phyloP scores from a whole-genome alignment of 2,329 filamentous ascomycete species.

The Aspergillus arachidicola region DNA sequence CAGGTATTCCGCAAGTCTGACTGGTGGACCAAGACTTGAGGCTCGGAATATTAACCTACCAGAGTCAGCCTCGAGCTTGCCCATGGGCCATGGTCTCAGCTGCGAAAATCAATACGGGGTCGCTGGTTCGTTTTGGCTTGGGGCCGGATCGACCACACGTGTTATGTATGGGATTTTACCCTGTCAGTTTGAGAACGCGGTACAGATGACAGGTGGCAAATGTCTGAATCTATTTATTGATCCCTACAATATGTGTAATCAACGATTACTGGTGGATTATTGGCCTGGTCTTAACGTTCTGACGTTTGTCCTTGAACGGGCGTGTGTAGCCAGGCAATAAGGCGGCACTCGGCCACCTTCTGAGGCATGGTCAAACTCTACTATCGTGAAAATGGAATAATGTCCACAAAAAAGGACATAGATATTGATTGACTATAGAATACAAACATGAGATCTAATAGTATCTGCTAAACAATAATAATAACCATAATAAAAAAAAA shows the following conservation, averaged over 20 bases:
- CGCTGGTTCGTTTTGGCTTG: neutral
- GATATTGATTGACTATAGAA: neutral
- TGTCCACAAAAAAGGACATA: neutral
- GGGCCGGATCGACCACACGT: slow-evolving; percentile 1
- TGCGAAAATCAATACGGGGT: neutral
- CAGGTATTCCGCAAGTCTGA: neutral
- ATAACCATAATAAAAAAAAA: neutral
- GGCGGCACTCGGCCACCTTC: neutral
- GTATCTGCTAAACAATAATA: neutral
- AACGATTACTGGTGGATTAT: neutral
- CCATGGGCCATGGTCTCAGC: neutral
- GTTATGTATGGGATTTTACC: neutral
- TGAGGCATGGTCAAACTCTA: neutral
- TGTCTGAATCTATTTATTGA: neutral
- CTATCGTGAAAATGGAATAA: neutral
- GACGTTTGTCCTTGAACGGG: neutral
- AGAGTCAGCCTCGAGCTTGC: slow-evolving; percentile 3
- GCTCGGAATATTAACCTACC: slow-evolving; percentile 3
- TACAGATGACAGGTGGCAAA: slow-evolving; percentile 1
- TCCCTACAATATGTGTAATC: neutral
- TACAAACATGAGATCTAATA: neutral
- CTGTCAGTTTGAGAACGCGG: neutral
- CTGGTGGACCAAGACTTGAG: slow-evolving; percentile 11
- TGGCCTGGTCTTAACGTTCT: neutral
- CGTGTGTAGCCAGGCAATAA: neutral